Conservation (phyloP, 331 rosid genomes). For the Rosa hybrid region DNA sequence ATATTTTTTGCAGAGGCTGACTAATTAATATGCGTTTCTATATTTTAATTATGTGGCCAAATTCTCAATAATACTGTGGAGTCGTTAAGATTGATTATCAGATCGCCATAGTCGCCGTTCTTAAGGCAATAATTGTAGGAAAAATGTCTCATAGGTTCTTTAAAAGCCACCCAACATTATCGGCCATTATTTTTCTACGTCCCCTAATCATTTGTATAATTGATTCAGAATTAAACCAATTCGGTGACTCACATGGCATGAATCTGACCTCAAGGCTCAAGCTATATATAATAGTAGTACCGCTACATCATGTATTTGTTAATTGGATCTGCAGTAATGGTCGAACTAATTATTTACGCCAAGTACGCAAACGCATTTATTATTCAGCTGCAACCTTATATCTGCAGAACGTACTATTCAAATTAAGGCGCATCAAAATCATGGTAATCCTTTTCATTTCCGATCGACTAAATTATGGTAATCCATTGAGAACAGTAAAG, state of each 20-base stretch:
- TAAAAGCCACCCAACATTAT: conserved; percentile 1
- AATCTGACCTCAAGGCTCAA: background rate
- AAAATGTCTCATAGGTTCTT: conserved; percentile 13
- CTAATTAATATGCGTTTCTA: background rate
- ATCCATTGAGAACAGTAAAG: background rate
- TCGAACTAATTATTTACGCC: background rate
- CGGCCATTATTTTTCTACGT: background rate
- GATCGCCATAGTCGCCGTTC: conserved; percentile 20
- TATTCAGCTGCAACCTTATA: background rate
- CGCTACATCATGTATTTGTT: background rate
- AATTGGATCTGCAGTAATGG: background rate
- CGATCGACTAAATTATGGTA: background rate
- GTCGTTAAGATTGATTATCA: conserved; percentile 7
- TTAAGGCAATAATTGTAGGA: conserved; percentile 8
- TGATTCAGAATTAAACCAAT: conserved; percentile 7
- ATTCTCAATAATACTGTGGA: background rate
- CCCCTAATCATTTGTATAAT: background rate
- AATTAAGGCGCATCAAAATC: background rate
- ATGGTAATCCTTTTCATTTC: background rate
- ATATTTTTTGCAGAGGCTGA: background rate
- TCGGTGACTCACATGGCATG: background rate
- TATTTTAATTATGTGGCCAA: background rate
- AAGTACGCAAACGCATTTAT: background rate
- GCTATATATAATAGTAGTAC: background rate
- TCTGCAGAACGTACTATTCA: background rate